Base-by-base conservation (phyloP, 2,329 filamentous ascomycete species). In the Pseudogymnoascus sp. region DNA sequence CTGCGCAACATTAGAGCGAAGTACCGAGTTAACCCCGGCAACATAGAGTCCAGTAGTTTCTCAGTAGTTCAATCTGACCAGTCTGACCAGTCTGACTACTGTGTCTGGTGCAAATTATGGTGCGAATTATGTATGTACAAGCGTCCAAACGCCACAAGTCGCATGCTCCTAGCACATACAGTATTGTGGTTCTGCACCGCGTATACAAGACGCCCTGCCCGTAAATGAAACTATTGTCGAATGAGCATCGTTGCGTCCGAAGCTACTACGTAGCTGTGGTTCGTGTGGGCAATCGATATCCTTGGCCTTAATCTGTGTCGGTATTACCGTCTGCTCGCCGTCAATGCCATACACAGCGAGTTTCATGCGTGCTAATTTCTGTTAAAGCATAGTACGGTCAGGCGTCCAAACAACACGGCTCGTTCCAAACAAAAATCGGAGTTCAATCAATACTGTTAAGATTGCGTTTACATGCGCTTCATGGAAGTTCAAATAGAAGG, bases 331-430 rank as follows among this genome's bases (percentile, higher is more conserved):
- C 51, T 26, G 51, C 4, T 57, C 51, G 26, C 51, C 51, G 51
- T 57, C 51, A 57, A 57, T 57, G 51, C 51, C 51, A 34, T 57
- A 57, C 51, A 57, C 26, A 4, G 51, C n/a, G 26, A 18, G 51
- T 57, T 57, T 57, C 47, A 57, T 57, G 51, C 51, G 29, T 57
- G 51, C 51, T 57, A 57, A 57, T 57, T 57, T 57, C 51, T 57
- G 51, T 16, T 34, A 57, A 57, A 57, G 51, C 51, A 57, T 57
- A 57, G 51, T 57, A 12, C 26, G n/a, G 51, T 57, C 51, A 57
- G 51, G 51, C 51, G 51, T 57, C 51, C 51, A 57, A 57, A 57
- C 51, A 57, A 57, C 51, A 57, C 29, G 10, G 51, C n/a, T 5
- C 51, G 51, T 18, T 34, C 26, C 29, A 57, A 57, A 57, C 51